Evolutionary conservation across 2,329 filamentous ascomycete genomes (phyloP).

Genomic region (Fusarium sulawesiense): DNA sequence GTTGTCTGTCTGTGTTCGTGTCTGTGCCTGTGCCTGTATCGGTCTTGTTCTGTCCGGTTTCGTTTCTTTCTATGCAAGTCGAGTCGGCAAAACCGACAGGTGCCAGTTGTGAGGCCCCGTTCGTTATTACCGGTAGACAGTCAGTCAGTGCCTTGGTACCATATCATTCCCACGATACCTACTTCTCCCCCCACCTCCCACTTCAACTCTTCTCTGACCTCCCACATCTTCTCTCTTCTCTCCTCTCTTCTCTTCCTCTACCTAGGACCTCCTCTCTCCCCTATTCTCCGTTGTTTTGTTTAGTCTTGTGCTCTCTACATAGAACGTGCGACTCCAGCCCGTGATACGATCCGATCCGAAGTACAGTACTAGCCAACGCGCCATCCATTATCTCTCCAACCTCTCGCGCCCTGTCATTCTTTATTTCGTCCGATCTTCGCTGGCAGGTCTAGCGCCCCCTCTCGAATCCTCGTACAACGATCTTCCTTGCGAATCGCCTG

Average conservation of each 20-base stretch:
- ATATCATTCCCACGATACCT: conserved; percentile 31
- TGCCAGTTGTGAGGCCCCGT: conserved; percentile 39
- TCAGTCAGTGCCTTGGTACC: conserved; percentile 1
- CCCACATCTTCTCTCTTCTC: conserved; percentile 27
- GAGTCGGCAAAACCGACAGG: conserved; percentile 38
- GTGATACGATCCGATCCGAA: conserved; percentile 29
- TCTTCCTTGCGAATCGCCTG: conserved; percentile 21
- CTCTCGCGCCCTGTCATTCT: conserved; percentile 31
- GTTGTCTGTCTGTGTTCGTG: conserved; percentile 25
- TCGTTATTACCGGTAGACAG: conserved; percentile 20
- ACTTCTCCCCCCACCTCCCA: conserved; percentile 34
- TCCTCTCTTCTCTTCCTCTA: conserved; percentile 24
- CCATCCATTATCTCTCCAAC: conserved; percentile 31
- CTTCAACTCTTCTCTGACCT: conserved; percentile 27
- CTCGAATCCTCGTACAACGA: conserved; percentile 22
- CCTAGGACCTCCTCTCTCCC: conserved; percentile 22
- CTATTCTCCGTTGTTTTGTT: conserved; percentile 25
- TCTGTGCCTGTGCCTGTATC: conserved; percentile 19
- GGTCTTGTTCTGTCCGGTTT: background rate
- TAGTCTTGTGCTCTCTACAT: conserved; percentile 18
- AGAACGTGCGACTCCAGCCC: conserved; percentile 35
- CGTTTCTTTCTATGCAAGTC: conserved; percentile 27
- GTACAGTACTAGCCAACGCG: conserved; percentile 15
- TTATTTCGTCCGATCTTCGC: conserved; percentile 32
- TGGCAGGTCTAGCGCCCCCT: conserved; percentile 35